Base-by-base conservation (phyloP, 495 filamentous ascomycete species). In the Jackrogersella multiformis region DNA sequence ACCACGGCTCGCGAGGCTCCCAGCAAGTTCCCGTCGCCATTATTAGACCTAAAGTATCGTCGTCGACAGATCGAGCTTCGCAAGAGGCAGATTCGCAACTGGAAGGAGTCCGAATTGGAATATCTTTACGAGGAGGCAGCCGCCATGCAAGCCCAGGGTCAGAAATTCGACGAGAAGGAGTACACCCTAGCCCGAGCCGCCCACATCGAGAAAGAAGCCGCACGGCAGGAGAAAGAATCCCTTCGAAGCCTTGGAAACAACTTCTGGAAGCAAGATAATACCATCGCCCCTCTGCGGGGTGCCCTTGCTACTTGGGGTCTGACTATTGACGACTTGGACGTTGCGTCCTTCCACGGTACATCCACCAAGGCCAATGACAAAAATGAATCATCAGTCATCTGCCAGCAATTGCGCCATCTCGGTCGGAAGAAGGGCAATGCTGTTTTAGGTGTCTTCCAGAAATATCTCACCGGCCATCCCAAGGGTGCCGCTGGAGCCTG, bases 301-400 rank as follows among this genome's bases (percentile, higher is more conserved):
- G 91, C 95, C 35, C 86, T 99, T 53, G 95, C 95, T 35, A 97
- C 94, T 12, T 99, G 95, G 95, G 94, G 93, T 75, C 87, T 99
- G 36, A 98, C 95, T 13, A 93, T 99, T 68, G 96, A 99, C 75
- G 95, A 99, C 69, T 87, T 99, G 48, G 89, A 79, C 61, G 93
- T 98, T 46, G 94, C 94, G 6, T 98, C 95, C 18, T 99, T 98
- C 90, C 95, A 99, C 80, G 95, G 95, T 65, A 99, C 95, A 26
- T 97, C 94, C 18, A 99, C 95, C 35, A 93, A 96, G 61, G 95
- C 95, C 56, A 99, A 99, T 74, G 95, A 99, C 83, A 99, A 99
- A 88, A 99, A 99, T 77, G 95, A 99, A 78, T 97, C 95, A 24
- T 93, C 95, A 59, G 94, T 97, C 73, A 89, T 99, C 69, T 97